Base-by-base conservation (phyloP, 371 early-diverging fungal species). In the Mucor lusitanicus region DNA sequence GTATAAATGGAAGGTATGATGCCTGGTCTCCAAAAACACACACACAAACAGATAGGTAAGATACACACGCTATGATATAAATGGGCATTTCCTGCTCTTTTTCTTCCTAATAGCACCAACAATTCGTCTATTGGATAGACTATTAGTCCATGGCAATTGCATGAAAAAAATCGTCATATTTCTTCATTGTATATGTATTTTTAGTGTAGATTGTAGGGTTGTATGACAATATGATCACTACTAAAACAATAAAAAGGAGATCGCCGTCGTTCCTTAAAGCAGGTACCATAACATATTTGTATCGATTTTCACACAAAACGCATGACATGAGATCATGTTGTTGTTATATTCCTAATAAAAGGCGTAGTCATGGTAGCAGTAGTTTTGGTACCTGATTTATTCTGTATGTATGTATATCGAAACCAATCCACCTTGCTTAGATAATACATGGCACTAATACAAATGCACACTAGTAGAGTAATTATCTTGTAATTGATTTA, bases 211-310 rank as follows among this genome's bases (percentile, higher is more conserved):
- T 13, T 37, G 12, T 0, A 37, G 37, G 37, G 13, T 12, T 37
- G 37, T 37, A 19, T 19, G 6, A n/a, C 17, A n/a, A 44, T 19
- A 44, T 50, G 23, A 50, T 23, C 23, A 50, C 23, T 50, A 12
- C 50, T 50, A 50, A 21, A 23, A 25, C 23, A 50, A 50, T 50
- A 50, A 50, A 65, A 53, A 32, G 61, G 67, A 66, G 67, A 66
- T 66, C 60, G 67, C 61, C 67, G 67, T 6, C 53, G 67, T 60
- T 66, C 53, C 53, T 53, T 39, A 40, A 60, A 67, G 67, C 61
- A 60, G 67, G 61, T 40, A 67, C 67, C 19, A 39, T 32, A 21
- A 33, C 50, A 50, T 19, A 19, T 44, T 44, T 44, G 28, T 44
- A 30, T 28, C 23, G 27, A 32, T 61, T 32, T 59, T 59, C 65